These are phyloP conservation scores for Mrakia hoshinonis DNA, from an alignment of 768 basidiomycete species.

Conservation along the genomic window DNA sequence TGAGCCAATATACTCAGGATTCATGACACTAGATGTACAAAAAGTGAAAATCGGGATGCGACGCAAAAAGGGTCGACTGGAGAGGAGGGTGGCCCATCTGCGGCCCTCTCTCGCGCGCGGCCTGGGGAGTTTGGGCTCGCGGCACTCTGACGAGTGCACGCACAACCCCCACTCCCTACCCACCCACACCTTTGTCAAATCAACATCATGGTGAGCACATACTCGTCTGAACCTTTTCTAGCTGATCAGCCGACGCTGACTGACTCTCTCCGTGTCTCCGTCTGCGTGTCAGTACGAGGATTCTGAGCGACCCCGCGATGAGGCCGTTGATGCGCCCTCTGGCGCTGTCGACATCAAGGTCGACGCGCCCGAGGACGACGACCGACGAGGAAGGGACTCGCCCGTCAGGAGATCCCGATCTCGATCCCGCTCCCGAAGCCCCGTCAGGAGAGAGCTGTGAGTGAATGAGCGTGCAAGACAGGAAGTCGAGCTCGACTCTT, in stretches of 20 bases:
- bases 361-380: background rate
- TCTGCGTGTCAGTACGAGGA: background rate
- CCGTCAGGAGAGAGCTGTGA: too few species aligned
- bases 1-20: too few species aligned
- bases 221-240: background rate
- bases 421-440: background rate
- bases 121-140: too few species aligned
- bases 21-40: too few species aligned
- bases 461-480: background rate
- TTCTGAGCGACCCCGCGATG: background rate
- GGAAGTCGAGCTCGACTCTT: background rate
- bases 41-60: too few species aligned
- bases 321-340: background rate
- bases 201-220: too few species aligned
- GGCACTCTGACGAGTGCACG: too few species aligned
- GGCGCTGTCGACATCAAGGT: background rate
- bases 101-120: too few species aligned
- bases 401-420: constrained; percentile 59
- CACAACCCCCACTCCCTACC: too few species aligned
- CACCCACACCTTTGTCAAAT: too few species aligned
- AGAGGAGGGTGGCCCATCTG: too few species aligned
- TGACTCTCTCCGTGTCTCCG: background rate
- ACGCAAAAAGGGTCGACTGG: too few species aligned
- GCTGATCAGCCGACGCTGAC: background rate
- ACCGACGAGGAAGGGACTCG: constrained; percentile 36